A percentile compares a stretch with the other conserved stretches of the same genome.
phyloP scores from a whole-genome alignment of 2,329 filamentous ascomycete species.

The Mycosphaerella sp. region DNA sequence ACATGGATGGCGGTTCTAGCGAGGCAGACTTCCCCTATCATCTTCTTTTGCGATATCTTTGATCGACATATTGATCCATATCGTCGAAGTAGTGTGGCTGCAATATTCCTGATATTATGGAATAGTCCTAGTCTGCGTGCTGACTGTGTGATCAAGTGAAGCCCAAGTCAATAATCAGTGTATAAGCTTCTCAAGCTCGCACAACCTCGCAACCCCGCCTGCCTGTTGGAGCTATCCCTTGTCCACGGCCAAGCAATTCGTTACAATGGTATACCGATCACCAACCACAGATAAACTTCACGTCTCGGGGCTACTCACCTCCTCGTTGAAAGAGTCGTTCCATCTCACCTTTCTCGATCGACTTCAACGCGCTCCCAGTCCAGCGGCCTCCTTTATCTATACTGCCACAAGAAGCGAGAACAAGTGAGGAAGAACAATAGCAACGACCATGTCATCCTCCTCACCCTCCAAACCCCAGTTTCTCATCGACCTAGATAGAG shows the following conservation, averaged over 20 bases:
- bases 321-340: too few species aligned
- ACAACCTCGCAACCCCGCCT: not conserved
- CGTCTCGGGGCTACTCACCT: too few species aligned
- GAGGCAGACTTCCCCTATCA: not conserved
- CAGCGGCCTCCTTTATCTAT: too few species aligned
- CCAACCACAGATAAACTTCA: too few species aligned
- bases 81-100: not conserved
- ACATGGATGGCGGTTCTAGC: not conserved
- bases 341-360: too few species aligned
- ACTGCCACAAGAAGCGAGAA: too few species aligned
- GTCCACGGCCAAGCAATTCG: not conserved
- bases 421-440: too few species aligned
- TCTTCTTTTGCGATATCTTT: not conserved
- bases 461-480: constrained; percentile 12
- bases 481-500: constrained; percentile 16
- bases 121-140: not conserved
- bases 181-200: not conserved
- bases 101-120: not conserved
- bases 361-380: too few species aligned
- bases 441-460: too few species aligned
- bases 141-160: not conserved
- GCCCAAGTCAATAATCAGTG: not conserved
- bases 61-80: too few species aligned
- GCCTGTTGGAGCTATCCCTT: not conserved
- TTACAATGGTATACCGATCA: too few species aligned